Evolutionary conservation across 139 green algal genomes (phyloP).

Genomic region (Edaphochlamys debaryana): DNA sequence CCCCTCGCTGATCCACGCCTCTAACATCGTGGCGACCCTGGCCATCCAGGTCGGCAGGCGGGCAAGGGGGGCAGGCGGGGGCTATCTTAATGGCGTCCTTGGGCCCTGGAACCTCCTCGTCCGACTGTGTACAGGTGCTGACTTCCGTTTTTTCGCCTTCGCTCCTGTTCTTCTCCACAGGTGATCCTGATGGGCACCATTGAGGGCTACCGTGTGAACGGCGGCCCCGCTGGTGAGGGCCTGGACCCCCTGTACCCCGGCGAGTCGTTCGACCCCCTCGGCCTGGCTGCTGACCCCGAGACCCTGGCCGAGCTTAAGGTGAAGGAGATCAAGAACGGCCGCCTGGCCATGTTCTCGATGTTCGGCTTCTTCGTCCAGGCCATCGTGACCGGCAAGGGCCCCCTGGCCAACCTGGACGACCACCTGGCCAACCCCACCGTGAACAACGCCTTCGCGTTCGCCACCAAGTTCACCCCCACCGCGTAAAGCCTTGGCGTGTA

Average conservation of each 20-base stretch:
- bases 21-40: slow-evolving; percentile 94
- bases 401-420: slow-evolving; percentile 70
- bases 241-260: slow-evolving; percentile 91
- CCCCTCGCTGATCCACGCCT: slow-evolving; percentile 92
- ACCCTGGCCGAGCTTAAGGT: slow-evolving; percentile 89
- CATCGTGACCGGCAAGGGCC: slow-evolving; percentile 74
- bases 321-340: slow-evolving; percentile 96
- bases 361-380: slow-evolving; percentile 85
- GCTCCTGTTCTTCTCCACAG: slow-evolving; percentile 41
- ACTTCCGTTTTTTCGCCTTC: not conserved
- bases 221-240: slow-evolving; percentile 84
- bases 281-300: slow-evolving; percentile 94
- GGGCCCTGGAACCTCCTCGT: no score
- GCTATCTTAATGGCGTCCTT: no score
- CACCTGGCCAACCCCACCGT: slow-evolving; percentile 68
- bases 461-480: slow-evolving; percentile 62
- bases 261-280: slow-evolving; percentile 94
- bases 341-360: slow-evolving; percentile 84
- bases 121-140: no score
- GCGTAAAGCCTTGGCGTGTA: slow-evolving; percentile 20
- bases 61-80: no score
- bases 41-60: slow-evolving; percentile 93
- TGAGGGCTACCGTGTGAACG: slow-evolving; percentile 94
- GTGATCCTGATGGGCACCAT: slow-evolving; percentile 89
- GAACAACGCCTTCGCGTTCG: slow-evolving; percentile 70